Conservation (phyloP, 1,284 basidiomycete genomes). For the Leccinum proliferum region DNA sequence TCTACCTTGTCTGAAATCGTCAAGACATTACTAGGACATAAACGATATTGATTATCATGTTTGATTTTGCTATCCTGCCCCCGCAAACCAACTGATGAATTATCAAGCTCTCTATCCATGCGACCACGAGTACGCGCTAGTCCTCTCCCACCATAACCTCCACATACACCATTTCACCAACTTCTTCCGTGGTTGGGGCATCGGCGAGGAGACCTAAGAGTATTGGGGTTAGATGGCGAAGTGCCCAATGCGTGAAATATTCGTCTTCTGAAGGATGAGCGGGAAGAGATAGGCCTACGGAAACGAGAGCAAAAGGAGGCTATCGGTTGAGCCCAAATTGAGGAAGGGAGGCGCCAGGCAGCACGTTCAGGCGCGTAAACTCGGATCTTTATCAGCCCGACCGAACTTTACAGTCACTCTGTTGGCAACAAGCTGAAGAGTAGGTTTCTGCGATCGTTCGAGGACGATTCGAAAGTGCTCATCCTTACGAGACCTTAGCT, state of each 20-base stretch:
- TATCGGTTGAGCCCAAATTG: conserved; percentile 82
- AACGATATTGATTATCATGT: background rate
- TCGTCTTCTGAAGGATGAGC: conserved; percentile 98
- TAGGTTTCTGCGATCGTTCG: too few relatives aligned
- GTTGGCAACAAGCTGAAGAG: too few relatives aligned
- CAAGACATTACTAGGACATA: background rate
- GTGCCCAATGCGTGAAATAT: conserved; percentile 89
- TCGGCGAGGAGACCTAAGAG: conserved; percentile 68
- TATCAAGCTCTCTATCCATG: conserved; percentile 81
- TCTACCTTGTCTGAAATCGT: background rate
- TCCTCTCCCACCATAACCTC: conserved; percentile 74
- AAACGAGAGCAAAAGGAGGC: conserved; percentile 95
- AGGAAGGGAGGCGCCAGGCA: conserved; percentile 96
- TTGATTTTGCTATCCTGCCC: background rate
- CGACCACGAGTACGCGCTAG: conserved; percentile 74
- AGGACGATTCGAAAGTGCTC: too few relatives aligned
- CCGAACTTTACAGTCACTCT: too few relatives aligned
- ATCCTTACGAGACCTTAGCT: too few relatives aligned
- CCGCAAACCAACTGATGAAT: conserved; percentile 32
- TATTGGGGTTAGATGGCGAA: conserved; percentile 88
- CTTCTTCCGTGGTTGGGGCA: too few relatives aligned
- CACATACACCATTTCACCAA: conserved; percentile 82
- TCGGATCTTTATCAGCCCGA: too few relatives aligned
- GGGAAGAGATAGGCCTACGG: conserved; percentile 88
- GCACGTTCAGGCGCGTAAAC: conserved; percentile 70